A percentile compares a stretch with the other conserved stretches of the same genome.
Conservation (phyloP, 164 flowering plant genomes). For the Protea cynaroides region DNA sequence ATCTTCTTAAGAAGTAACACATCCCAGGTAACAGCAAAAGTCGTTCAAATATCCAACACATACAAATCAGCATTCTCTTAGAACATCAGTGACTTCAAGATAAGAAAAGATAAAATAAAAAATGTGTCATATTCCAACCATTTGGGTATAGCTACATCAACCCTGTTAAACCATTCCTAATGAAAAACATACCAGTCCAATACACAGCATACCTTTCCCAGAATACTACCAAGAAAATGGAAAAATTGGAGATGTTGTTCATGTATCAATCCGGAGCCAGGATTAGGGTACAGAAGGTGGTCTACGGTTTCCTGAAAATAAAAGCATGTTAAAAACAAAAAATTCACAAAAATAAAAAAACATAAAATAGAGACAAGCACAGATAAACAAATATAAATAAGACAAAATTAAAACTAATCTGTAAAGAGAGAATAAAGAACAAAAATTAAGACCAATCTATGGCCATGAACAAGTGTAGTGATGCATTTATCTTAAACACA, state of each 20-base stretch:
- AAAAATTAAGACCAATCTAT: too few species aligned
- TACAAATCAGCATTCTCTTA: too few species aligned
- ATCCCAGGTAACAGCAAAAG: too few species aligned
- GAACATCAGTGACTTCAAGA: too few species aligned
- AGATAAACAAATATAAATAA: not conserved
- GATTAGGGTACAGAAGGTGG: constrained; percentile 93
- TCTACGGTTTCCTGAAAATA: constrained; percentile 72
- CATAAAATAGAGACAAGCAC: not conserved
- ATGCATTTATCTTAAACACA: too few species aligned
- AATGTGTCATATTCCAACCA: too few species aligned
- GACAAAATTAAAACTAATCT: not conserved
- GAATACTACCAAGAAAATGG: constrained; percentile 83
- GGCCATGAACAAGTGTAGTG: too few species aligned
- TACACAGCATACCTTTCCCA: constrained; percentile 64
- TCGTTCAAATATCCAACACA: too few species aligned
- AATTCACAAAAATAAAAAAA: not conserved
- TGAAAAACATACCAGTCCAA: not conserved
- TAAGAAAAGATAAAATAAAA: too few species aligned
- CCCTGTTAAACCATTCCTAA: not conserved
- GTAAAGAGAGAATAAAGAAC: not conserved
- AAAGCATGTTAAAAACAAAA: not conserved
- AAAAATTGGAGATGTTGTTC: constrained; percentile 90
- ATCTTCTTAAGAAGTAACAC: too few species aligned
- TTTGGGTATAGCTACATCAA: too few species aligned
- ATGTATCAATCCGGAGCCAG: constrained; percentile 93